Percentiles rank a stretch among this genome's conserved stretches.
Conservation (phyloP, 305 asterid species). For the Fraxinus nigra region DNA sequence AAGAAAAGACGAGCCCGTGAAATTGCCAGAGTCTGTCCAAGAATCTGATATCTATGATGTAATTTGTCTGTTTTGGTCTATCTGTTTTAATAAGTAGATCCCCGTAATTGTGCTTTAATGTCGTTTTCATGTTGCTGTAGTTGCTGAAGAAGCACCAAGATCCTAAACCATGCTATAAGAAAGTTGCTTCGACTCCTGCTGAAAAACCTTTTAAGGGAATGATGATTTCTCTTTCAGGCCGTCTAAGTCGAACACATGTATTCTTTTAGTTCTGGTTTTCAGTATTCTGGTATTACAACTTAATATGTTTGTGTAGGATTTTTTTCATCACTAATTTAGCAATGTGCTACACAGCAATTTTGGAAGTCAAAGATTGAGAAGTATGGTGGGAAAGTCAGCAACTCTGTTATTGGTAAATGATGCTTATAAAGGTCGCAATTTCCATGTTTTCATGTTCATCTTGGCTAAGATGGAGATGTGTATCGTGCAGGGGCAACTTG, state of each 20-base stretch:
- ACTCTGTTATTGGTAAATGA: slow-evolving; percentile 58
- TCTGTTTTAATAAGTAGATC: neutral
- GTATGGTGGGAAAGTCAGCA: slow-evolving; percentile 69
- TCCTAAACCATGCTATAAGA: slow-evolving; percentile 32
- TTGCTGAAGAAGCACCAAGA: slow-evolving; percentile 47
- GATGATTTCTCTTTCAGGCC: slow-evolving; percentile 72
- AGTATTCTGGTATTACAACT: neutral
- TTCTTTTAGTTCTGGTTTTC: neutral
- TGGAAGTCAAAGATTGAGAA: slow-evolving; percentile 80
- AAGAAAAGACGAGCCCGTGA: slow-evolving; percentile 47
- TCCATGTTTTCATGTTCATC: neutral
- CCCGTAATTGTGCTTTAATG: neutral
- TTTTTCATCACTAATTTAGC: neutral
- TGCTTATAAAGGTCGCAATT: too few relatives aligned
- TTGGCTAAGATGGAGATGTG: neutral
- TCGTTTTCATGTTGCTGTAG: slow-evolving; percentile 33
- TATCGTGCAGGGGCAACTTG: slow-evolving; percentile 57
- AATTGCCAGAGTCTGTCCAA: slow-evolving; percentile 57
- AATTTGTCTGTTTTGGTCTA: neutral
- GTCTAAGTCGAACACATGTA: slow-evolving; percentile 68
- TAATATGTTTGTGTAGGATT: neutral
- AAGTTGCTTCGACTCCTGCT: neutral
- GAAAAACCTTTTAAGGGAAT: slow-evolving; percentile 68
- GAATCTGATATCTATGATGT: slow-evolving; percentile 49
- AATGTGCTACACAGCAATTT: slow-evolving; percentile 49